These are phyloP conservation scores for Aspergillus costaricaensis DNA, from an alignment of 2,329 filamentous ascomycete species.

Conservation along the genomic window DNA sequence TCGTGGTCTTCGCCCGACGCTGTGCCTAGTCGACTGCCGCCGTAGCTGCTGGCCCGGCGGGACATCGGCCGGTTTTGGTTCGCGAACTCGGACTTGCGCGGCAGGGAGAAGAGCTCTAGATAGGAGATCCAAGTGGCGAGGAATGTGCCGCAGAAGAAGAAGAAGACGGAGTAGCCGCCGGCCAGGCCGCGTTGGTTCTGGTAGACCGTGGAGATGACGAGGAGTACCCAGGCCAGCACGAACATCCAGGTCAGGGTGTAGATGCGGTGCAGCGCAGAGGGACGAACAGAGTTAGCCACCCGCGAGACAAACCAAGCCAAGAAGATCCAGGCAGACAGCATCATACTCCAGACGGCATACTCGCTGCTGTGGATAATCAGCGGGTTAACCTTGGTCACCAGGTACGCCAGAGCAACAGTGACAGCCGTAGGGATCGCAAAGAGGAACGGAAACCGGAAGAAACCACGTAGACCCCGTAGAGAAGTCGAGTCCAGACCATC, in stretches of 20 bases:
- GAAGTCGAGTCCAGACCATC: conserved; percentile 62
- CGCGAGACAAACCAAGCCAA: conserved; percentile 80
- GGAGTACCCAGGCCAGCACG: conserved; percentile 67
- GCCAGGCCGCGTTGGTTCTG: conserved; percentile 72
- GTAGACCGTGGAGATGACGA: conserved; percentile 73
- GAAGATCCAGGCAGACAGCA: conserved; percentile 77
- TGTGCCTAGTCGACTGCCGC: conserved; percentile 47
- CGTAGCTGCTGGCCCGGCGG: conserved; percentile 38
- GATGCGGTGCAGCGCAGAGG: conserved; percentile 80
- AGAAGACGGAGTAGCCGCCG: conserved; percentile 77
- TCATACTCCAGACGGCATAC: conserved; percentile 88
- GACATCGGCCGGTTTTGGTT: conserved; percentile 54
- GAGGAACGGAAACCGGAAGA: conserved; percentile 80
- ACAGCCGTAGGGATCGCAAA: conserved; percentile 67
- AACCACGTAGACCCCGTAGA: conserved; percentile 75
- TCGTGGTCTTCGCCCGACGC: conserved; percentile 46
- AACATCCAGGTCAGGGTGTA: conserved; percentile 87
- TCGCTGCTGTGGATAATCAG: conserved; percentile 87
- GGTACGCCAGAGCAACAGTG: conserved; percentile 71
- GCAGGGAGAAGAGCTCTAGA: conserved; percentile 76
- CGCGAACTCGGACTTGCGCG: conserved; percentile 70
- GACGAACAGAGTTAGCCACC: conserved; percentile 75
- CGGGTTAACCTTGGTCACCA: conserved; percentile 82
- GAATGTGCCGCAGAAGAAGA: conserved; percentile 76
- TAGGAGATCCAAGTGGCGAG: conserved; percentile 73